Conservation (phyloP, 306 rosid genomes). For the Gastrolobium bilobum region DNA sequence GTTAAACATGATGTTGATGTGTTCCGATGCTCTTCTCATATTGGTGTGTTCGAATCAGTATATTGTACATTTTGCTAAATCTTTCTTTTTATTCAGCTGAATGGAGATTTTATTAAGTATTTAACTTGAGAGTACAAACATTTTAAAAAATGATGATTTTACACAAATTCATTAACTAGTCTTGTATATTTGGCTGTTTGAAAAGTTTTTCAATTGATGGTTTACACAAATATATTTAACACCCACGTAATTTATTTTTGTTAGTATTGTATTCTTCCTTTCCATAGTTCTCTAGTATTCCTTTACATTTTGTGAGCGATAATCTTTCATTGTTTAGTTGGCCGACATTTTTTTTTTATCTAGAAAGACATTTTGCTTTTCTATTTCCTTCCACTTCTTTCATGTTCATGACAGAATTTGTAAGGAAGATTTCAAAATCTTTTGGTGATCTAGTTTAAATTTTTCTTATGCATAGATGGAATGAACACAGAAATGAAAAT, state of each 20-base stretch:
- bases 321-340: neutral
- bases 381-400: neutral
- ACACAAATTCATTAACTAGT: conserved; percentile 5
- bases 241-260: neutral
- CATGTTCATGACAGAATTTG: neutral
- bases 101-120: conserved; percentile 14
- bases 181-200: neutral
- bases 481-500: conserved; percentile 28
- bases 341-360: neutral
- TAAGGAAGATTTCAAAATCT: neutral
- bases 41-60: conserved; percentile 15
- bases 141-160: conserved; percentile 19
- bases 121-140: conserved; percentile 4
- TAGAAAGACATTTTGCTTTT: neutral
- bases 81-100: conserved; percentile 10
- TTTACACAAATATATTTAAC: neutral
- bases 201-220: neutral
- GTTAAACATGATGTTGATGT: too few relatives aligned
- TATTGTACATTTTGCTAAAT: conserved; percentile 1
- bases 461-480: conserved; percentile 1
- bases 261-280: neutral
- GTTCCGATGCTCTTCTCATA: neutral
- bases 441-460: conserved; percentile 21
- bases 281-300: neutral
- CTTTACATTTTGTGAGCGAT: neutral